Percentiles rank a stretch among this genome's conserved stretches.
Evolutionary conservation across 805 yeast genomes (phyloP).

Genomic region (Monosporozyma servazzii): DNA sequence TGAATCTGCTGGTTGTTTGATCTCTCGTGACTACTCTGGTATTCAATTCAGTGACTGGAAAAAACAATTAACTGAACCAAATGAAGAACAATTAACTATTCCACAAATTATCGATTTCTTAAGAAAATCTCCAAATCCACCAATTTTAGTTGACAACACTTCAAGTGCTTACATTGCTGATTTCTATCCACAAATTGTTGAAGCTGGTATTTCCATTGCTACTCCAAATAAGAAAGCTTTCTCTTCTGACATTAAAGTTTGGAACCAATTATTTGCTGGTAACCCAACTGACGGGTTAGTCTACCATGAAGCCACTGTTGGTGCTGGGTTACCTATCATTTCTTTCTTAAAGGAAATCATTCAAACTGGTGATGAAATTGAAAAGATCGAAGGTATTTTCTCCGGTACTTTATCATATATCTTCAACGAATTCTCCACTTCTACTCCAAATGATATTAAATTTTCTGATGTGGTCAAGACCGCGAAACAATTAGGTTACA

Average conservation of each 20-base stretch:
- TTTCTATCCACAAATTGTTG: conserved; percentile 64
- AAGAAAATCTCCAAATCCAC: conserved; percentile 58
- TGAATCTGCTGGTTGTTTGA: conserved; percentile 59
- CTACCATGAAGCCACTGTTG: conserved; percentile 97
- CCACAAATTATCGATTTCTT: conserved; percentile 55
- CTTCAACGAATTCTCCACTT: conserved; percentile 83
- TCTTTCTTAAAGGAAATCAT: conserved; percentile 82
- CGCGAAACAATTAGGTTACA: conserved; percentile 89
- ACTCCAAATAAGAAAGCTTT: conserved; percentile 98
- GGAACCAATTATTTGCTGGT: conserved; percentile 69
- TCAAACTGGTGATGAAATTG: conserved; percentile 86
- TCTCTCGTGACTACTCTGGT: conserved; percentile 62
- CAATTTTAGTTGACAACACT: conserved; percentile 88
- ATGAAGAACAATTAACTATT: conserved; percentile 40
- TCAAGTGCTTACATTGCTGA: conserved; percentile 72
- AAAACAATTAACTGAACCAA: conserved; percentile 37
- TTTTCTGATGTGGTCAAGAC: conserved; percentile 84
- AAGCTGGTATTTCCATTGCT: conserved; percentile 81
- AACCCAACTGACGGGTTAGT: conserved; percentile 55
- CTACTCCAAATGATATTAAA: conserved; percentile 49
- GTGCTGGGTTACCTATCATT: conserved; percentile 95
- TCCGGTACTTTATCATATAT: conserved; percentile 94
- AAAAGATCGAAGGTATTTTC: conserved; percentile 89
- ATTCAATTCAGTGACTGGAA: conserved; percentile 51
- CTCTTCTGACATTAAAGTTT: conserved; percentile 60